phyloP scores from a whole-genome alignment of 495 filamentous ascomycete genomes.

The Aspergillus avenaceus region DNA sequence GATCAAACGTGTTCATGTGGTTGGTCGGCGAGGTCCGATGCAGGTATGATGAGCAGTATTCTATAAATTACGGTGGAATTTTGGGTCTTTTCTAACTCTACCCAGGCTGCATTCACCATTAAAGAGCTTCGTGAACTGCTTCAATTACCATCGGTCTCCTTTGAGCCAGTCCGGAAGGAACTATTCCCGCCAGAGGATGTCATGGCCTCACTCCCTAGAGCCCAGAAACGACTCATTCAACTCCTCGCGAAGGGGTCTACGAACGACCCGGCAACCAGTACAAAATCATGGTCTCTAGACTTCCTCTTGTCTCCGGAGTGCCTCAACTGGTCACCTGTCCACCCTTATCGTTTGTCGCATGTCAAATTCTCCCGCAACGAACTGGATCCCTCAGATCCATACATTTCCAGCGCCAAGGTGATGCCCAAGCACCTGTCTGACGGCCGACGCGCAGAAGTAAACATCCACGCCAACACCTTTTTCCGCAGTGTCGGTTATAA shows the following conservation, averaged over 20 bases:
- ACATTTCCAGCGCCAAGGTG: constrained; percentile 40
- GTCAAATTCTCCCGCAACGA: constrained; percentile 65
- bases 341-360: constrained; percentile 46
- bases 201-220: constrained; percentile 61
- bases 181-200: constrained; percentile 57
- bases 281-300: constrained; percentile 76
- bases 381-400: constrained; percentile 42
- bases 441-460: constrained; percentile 46
- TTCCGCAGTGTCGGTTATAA: constrained; percentile 95
- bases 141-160: constrained; percentile 66
- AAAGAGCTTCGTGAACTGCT: constrained; percentile 88
- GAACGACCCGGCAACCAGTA: constrained; percentile 36
- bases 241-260: constrained; percentile 70
- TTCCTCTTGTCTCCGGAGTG: constrained; percentile 73
- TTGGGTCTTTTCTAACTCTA: background rate
- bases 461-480: constrained; percentile 57
- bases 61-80: constrained; percentile 5
- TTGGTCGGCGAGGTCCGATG: constrained; percentile 82
- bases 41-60: constrained; percentile 49
- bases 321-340: constrained; percentile 52
- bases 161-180: constrained; percentile 61
- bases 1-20: constrained; percentile 74
- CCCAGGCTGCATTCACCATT: constrained; percentile 83
- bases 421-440: constrained; percentile 31
- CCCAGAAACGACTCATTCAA: constrained; percentile 72